Evolutionary conservation across 371 early-diverging fungal species (phyloP).

Genomic region (Mortierella sp.): DNA sequence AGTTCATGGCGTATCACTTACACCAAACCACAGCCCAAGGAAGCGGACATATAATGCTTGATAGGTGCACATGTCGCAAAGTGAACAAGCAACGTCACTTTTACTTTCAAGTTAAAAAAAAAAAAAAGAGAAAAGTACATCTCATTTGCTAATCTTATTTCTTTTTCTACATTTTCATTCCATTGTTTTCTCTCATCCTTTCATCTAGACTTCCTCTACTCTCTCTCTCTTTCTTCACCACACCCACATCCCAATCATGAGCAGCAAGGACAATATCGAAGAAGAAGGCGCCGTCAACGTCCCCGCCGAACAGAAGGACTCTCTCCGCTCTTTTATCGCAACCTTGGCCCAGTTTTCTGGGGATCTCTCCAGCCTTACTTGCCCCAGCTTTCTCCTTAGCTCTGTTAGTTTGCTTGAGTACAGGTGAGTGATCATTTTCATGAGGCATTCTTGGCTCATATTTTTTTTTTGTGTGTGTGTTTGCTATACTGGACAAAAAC

Average conservation of each 20-base stretch:
- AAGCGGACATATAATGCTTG: too few species aligned
- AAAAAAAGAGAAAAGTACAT: too few species aligned
- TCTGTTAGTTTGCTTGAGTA: slow-evolving; percentile 85
- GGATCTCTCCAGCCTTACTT: slow-evolving; percentile 82
- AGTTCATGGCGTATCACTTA: too few species aligned
- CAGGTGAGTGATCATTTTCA: slow-evolving; percentile 64
- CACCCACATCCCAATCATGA: slow-evolving; percentile 25
- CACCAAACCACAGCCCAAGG: too few species aligned
- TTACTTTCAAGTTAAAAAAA: too few species aligned
- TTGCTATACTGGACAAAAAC: neutral
- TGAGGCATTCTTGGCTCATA: neutral
- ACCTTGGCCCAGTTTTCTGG: slow-evolving; percentile 84
- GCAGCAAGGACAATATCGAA: slow-evolving; percentile 31
- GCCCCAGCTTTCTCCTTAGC: slow-evolving; percentile 82
- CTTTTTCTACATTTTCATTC: too few species aligned
- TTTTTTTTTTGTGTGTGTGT: neutral
- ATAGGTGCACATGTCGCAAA: too few species aligned
- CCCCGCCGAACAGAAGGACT: slow-evolving; percentile 76
- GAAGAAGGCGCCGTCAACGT: slow-evolving; percentile 56
- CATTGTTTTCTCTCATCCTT: too few species aligned
- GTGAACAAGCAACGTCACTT: too few species aligned
- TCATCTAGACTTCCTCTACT: neutral
- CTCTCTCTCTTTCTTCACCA: neutral
- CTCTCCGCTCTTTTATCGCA: slow-evolving; percentile 79
- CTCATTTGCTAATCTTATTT: too few species aligned